phyloP scores from a whole-genome alignment of 352 stramenopile species.

The Phytophthora sp. region DNA sequence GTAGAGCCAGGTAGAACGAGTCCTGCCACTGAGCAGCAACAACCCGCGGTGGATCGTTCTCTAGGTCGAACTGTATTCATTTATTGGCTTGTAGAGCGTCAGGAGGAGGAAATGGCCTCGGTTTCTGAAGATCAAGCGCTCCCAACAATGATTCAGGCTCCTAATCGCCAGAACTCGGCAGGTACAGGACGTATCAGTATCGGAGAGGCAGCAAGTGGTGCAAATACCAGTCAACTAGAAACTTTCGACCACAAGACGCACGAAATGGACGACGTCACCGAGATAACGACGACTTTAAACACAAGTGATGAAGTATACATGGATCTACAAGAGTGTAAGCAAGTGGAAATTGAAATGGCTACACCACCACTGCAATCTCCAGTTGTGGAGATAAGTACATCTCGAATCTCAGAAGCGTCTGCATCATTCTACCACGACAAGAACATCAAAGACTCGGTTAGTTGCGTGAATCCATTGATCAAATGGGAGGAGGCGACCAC shows the following conservation, averaged over 20 bases:
- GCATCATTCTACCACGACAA: neutral
- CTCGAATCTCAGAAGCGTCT: neutral
- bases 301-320: neutral
- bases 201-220: neutral
- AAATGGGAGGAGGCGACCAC: conserved; percentile 28
- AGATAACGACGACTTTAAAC: neutral
- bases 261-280: neutral
- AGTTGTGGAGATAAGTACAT: conserved; percentile 21
- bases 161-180: neutral
- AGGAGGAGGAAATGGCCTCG: neutral
- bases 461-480: conserved; percentile 18
- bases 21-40: neutral
- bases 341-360: neutral
- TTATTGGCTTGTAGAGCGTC: neutral
- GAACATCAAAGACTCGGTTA: no score
- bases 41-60: neutral
- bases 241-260: neutral
- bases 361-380: conserved; percentile 22
- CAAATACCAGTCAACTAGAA: neutral
- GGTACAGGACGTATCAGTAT: neutral
- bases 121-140: neutral
- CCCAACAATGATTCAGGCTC: conserved; percentile 3
- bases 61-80: conserved; percentile 4
- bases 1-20: neutral
- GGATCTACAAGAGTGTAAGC: neutral